A percentile compares a stretch with the other conserved stretches of the same genome.
Conservation (phyloP, 306 rosid genomes). For the Rubus parviflorus region DNA sequence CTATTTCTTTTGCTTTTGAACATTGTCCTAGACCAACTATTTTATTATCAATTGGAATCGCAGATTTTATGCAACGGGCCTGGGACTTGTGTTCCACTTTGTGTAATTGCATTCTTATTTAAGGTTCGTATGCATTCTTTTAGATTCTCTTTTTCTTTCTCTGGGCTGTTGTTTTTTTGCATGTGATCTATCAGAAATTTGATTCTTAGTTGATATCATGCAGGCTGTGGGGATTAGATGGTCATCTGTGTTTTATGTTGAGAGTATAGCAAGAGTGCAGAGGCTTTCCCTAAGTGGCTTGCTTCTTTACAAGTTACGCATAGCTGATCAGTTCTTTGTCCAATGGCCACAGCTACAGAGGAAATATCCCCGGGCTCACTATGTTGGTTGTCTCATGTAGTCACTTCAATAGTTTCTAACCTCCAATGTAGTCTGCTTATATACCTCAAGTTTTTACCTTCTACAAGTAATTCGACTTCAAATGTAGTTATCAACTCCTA, state of each 20-base stretch:
- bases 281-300: conserved; percentile 85
- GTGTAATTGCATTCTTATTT: conserved; percentile 74
- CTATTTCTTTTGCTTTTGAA: conserved; percentile 14
- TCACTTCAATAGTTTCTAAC: background rate
- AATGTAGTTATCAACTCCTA: background rate
- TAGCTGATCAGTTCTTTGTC: conserved; percentile 87
- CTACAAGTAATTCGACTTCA: background rate
- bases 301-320: conserved; percentile 72
- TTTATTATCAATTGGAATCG: conserved; percentile 10
- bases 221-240: conserved; percentile 46
- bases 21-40: too few relatives aligned
- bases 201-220: background rate
- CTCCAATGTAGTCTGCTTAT: background rate
- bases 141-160: background rate
- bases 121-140: conserved; percentile 47
- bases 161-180: background rate
- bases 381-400: conserved; percentile 94
- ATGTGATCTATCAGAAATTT: background rate
- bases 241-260: conserved; percentile 88
- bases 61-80: conserved; percentile 97
- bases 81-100: conserved; percentile 89
- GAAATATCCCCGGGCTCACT: conserved; percentile 71
- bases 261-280: conserved; percentile 96
- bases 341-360: conserved; percentile 85
- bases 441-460: background rate